Conservation (phyloP, 139 green algal species). For the Chlamydomonas sp. region DNA sequence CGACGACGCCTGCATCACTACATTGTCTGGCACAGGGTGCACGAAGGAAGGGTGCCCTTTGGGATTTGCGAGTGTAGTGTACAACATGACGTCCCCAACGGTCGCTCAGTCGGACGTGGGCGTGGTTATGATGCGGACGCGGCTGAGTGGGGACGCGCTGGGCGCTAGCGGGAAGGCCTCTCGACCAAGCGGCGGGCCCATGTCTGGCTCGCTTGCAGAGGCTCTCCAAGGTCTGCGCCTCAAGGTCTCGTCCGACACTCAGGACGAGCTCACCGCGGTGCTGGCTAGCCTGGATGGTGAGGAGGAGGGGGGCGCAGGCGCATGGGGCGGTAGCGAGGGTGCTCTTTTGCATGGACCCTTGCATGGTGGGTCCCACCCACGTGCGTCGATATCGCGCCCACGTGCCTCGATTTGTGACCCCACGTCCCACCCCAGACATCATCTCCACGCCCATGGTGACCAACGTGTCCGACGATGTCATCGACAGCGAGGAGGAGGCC, state of each 20-base stretch:
- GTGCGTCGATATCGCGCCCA: background rate
- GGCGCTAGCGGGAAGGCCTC: too few relatives aligned
- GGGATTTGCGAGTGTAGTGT: too few relatives aligned
- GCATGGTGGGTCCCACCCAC: background rate
- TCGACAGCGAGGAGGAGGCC: conserved; percentile 10
- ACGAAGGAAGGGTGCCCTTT: too few relatives aligned
- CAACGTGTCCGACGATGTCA: conserved; percentile 7
- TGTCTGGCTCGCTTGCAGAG: too few relatives aligned
- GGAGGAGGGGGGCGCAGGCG: background rate
- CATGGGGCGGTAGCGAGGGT: background rate
- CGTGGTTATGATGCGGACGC: too few relatives aligned
- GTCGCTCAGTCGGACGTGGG: too few relatives aligned
- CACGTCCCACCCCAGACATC: conserved; percentile 2
- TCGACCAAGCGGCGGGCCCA: too few relatives aligned
- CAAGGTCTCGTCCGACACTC: conserved; percentile 4
- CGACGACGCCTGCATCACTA: too few relatives aligned
- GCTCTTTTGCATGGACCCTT: background rate
- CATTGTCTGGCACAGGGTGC: too few relatives aligned
- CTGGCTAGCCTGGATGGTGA: conserved; percentile 1
- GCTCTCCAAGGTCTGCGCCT: conserved; percentile 3
- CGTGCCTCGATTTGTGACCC: background rate
- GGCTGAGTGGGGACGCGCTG: too few relatives aligned
- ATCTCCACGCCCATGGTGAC: conserved; percentile 2
- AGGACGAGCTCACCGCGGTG: background rate
- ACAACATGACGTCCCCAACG: too few relatives aligned